Percentiles rank a stretch among this genome's conserved stretches.
These are phyloP conservation scores for Theileria orientalis DNA, from an alignment of 169 alveolate genomes.

Conservation along the genomic window DNA sequence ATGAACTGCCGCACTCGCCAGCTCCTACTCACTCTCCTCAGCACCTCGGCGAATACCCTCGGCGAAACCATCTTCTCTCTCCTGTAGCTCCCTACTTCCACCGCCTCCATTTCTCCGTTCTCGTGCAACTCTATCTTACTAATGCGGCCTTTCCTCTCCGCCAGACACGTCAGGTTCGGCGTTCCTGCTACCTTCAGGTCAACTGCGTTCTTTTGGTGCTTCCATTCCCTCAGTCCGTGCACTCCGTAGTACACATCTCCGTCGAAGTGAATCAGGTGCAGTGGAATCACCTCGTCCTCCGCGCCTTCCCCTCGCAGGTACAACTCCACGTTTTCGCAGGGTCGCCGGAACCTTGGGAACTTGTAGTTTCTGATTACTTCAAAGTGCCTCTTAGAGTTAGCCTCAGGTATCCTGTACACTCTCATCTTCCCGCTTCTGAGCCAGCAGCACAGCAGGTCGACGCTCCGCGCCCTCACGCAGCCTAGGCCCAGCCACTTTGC, in stretches of 20 bases:
- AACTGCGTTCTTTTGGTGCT: background rate
- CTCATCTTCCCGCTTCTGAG: constrained; percentile 31
- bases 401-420: constrained; percentile 31
- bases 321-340: background rate
- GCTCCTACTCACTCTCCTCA: background rate
- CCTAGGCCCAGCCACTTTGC: constrained; percentile 42
- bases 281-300: background rate
- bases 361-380: background rate
- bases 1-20: constrained; percentile 14
- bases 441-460: constrained; percentile 35
- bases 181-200: background rate
- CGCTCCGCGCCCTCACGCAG: constrained; percentile 1
- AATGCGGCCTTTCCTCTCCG: constrained; percentile 13
- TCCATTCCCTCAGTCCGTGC: constrained; percentile 15
- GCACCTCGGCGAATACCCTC: background rate
- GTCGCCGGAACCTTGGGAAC: background rate
- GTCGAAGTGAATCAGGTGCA: background rate
- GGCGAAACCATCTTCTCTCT: constrained; percentile 23
- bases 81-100: background rate
- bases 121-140: constrained; percentile 10
- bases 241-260: background rate
- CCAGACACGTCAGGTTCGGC: background rate
- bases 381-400: constrained; percentile 2
- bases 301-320: background rate
- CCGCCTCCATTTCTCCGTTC: constrained; percentile 6